Evolutionary conservation across 1,139 yeast species (phyloP).

Genomic region (Yamadazyma siamensis): DNA sequence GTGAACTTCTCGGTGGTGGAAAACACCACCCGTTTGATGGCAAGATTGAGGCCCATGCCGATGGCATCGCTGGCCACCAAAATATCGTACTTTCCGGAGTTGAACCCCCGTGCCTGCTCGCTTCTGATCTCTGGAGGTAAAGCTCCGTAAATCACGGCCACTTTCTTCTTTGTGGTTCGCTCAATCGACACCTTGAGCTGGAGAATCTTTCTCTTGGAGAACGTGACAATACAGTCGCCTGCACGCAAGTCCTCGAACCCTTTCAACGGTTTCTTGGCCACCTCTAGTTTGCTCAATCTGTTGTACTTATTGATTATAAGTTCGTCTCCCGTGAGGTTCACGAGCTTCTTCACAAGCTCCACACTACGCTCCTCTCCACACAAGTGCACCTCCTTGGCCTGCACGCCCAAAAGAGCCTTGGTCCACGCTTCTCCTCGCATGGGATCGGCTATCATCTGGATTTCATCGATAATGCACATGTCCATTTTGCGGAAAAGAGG

Average conservation of each 20-base stretch:
- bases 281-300: constrained; percentile 69
- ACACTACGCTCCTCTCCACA: constrained; percentile 93
- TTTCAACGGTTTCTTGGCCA: constrained; percentile 38
- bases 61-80: constrained; percentile 95
- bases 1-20: constrained; percentile 66
- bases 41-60: constrained; percentile 94
- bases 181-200: constrained; percentile 67
- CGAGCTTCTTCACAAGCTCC: constrained; percentile 56
- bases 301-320: constrained; percentile 64
- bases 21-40: constrained; percentile 77
- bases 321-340: constrained; percentile 73
- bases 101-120: constrained; percentile 77
- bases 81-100: constrained; percentile 69
- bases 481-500: constrained; percentile 68
- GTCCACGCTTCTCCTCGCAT: constrained; percentile 95
- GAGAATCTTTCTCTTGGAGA: constrained; percentile 70
- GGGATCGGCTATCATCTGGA: constrained; percentile 86
- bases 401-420: constrained; percentile 80
- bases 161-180: constrained; percentile 54
- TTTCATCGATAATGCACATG: constrained; percentile 90
- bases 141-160: constrained; percentile 93
- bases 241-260: constrained; percentile 39
- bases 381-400: constrained; percentile 80
- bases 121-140: constrained; percentile 94
- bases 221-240: constrained; percentile 91